Conservation (phyloP, 805 yeast species). For the Kazachstania viticola region DNA sequence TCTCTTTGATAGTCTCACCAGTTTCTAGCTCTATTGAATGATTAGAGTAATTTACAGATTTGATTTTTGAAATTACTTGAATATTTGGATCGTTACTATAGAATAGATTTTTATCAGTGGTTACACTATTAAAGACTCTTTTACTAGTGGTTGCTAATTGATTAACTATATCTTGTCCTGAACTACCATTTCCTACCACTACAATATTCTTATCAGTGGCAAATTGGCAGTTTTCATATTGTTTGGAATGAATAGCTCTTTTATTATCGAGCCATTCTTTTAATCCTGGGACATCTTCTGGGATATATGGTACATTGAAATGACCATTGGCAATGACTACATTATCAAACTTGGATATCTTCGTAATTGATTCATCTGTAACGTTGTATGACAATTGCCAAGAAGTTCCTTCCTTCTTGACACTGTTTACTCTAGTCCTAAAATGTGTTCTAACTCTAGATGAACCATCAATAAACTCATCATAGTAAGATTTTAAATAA, state of each 20-base stretch:
- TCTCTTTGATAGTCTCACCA: slow-evolving; percentile 18
- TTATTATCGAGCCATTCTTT: slow-evolving; percentile 25
- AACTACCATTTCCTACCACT: slow-evolving; percentile 33
- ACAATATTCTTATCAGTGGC: slow-evolving; percentile 27
- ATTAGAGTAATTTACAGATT: slow-evolving; percentile 15
- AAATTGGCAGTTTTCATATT: slow-evolving; percentile 25
- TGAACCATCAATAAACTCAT: slow-evolving; percentile 14
- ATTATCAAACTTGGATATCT: slow-evolving; percentile 22
- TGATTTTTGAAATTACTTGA: slow-evolving; percentile 22
- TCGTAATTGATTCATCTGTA: slow-evolving; percentile 1
- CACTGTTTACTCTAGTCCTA: slow-evolving; percentile 13
- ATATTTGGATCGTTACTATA: slow-evolving; percentile 3
- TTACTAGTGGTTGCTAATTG: slow-evolving; percentile 27
- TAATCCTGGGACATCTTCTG: slow-evolving; percentile 28
- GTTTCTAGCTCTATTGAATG: slow-evolving; percentile 24
- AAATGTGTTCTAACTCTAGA: slow-evolving; percentile 22
- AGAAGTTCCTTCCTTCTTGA: slow-evolving; percentile 10
- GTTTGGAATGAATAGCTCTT: slow-evolving; percentile 31
- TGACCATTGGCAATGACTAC: slow-evolving; percentile 36
- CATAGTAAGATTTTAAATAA: slow-evolving; percentile 48
- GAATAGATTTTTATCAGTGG: slow-evolving; percentile 28
- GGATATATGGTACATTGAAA: slow-evolving; percentile 31
- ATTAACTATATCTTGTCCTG: slow-evolving; percentile 35
- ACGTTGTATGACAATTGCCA: slow-evolving; percentile 4
- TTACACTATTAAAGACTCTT: slow-evolving; percentile 40